Conservation (phyloP, 257 asterid species). For the Salvia rosmarinus region DNA sequence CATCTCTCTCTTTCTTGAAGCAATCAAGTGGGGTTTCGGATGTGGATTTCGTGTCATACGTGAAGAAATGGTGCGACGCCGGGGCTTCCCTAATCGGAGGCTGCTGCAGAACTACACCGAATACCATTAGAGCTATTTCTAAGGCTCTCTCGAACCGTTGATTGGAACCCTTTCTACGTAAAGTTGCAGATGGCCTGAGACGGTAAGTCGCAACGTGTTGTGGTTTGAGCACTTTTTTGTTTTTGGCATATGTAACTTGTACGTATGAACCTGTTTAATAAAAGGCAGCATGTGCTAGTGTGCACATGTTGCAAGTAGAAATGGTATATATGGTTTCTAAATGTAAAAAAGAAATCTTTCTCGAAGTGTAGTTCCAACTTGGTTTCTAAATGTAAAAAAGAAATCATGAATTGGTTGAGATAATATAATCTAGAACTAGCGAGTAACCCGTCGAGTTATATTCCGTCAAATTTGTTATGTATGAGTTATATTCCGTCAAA, state of each 20-base stretch:
- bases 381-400: no score
- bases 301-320: background rate
- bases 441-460: no score
- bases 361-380: no score
- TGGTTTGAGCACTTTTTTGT: background rate
- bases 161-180: constrained; percentile 4
- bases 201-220: background rate
- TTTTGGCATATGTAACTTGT: background rate
- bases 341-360: no score
- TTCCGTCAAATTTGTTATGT: no score
- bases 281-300: background rate
- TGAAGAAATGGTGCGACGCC: constrained; percentile 75
- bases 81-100: constrained; percentile 90
- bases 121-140: constrained; percentile 69
- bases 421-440: no score
- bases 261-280: constrained; percentile 23
- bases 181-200: background rate
- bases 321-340: constrained; percentile 30
- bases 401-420: no score
- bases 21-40: constrained; percentile 50
- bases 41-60: constrained; percentile 70
- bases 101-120: constrained; percentile 85
- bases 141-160: constrained; percentile 44
- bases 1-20: constrained; percentile 35
- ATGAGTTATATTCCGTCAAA: no score